Percentiles rank a stretch among this genome's conserved stretches.
These are phyloP conservation scores for Carex scoparia DNA, from an alignment of 176 grass and related monocot species.

Conservation along the genomic window DNA sequence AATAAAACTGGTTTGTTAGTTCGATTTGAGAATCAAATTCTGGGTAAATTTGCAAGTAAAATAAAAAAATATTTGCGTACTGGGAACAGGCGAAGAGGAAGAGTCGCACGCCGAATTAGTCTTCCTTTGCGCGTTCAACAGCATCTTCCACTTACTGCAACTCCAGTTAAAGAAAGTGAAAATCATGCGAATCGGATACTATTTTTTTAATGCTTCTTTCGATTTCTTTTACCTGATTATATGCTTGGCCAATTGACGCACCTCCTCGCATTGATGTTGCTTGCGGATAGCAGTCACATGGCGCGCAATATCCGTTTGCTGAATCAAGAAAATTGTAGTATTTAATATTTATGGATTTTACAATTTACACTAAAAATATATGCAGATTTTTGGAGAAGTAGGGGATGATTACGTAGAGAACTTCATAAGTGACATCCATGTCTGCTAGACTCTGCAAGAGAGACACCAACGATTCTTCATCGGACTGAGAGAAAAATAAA, in stretches of 20 bases:
- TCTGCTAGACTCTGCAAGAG: constrained; percentile 56
- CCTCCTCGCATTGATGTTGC: constrained; percentile 49
- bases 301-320: constrained; percentile 76
- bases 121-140: constrained; percentile 59
- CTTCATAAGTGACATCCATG: constrained; percentile 74
- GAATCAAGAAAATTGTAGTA: constrained; percentile 19
- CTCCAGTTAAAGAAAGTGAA: constrained; percentile 25
- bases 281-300: constrained; percentile 68
- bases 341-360: neutral
- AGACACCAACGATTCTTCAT: constrained; percentile 56
- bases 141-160: constrained; percentile 85
- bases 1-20: neutral
- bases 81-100: constrained; percentile 36
- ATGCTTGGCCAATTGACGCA: constrained; percentile 61
- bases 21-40: neutral
- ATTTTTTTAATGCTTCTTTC: neutral
- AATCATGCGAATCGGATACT: neutral
- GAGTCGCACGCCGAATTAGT: constrained; percentile 41
- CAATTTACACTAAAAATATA: neutral
- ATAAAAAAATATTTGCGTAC: constrained; percentile 25
- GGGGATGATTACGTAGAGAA: constrained; percentile 47
- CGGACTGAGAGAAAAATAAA: constrained; percentile 29
- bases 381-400: neutral
- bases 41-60: neutral
- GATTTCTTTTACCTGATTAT: constrained; percentile 58